Evolutionary conservation across 2,329 filamentous ascomycete genomes (phyloP), one percentile per base, ranked within the genome.

Genomic region (Alternaria ethzedia): DNA sequence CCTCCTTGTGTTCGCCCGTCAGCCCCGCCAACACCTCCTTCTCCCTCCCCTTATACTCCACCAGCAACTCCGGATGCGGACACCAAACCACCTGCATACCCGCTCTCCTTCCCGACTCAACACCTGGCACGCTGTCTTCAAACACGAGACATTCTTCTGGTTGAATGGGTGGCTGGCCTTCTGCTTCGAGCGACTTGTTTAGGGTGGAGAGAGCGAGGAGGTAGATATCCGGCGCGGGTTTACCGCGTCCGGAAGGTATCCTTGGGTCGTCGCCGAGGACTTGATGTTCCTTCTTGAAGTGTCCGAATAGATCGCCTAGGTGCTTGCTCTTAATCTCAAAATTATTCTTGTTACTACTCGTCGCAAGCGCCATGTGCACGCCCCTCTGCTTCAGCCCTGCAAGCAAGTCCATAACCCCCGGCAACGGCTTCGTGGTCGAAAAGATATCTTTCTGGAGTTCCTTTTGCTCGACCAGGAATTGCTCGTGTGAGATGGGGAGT

Each of bases 1-100:
- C 86, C 64, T 87, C 86, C 67, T 86, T 87, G 66, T 88, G 90
- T 81, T 91, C 89, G 1, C 91, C 92, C 23, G 91, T 94, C 70
- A 89, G 82, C 0, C 94, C 96, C 0, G 96, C 95, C 21, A 99
- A 82, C 3, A 99, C 93, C 77, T 94, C 88, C 11, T 86, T 86
- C 82, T 97, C 93, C 46, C 90, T 86, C 2, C 91, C 94, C 44
- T 84, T 83, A 72, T 92, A 97, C 78, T 95, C 92, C 56, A 88
- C 84, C 81, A 91, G 85, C 56, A 99, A 82, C 75, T 88, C 92
- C 1, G 89, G 88, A 81, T 98, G 94, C 23, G 96, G 96, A 71
- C 89, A 91, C 96, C 96, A 99, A 1, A 97, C 85, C 12, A 96
- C 94, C 69, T 95, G 89, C 95, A 98, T 98, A 0, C 95, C 95